phyloP scores from a whole-genome alignment of 306 rosid species.

The Trifolium repens region DNA sequence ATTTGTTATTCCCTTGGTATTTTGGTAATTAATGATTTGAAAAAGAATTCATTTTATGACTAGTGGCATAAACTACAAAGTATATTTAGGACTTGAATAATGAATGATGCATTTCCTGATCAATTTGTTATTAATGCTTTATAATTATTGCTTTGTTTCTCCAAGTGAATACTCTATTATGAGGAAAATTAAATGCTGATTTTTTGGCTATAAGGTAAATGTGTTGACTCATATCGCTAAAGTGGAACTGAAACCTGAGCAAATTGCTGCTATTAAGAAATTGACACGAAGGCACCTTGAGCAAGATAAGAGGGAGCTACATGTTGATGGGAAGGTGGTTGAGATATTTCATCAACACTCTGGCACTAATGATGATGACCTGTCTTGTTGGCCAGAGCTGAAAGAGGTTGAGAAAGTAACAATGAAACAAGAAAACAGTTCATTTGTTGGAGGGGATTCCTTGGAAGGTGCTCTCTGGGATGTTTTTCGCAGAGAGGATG shows the following conservation, averaged over 20 bases:
- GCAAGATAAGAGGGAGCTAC: slow-evolving; percentile 67
- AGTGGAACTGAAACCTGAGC: slow-evolving; percentile 28
- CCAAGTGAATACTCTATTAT: not conserved
- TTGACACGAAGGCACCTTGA: slow-evolving; percentile 51
- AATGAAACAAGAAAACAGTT: not conserved
- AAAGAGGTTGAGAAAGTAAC: slow-evolving; percentile 8
- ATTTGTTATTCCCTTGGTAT: not conserved
- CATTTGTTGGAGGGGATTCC: slow-evolving; percentile 37
- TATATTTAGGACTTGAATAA: slow-evolving; percentile 8
- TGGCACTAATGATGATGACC: slow-evolving; percentile 12
- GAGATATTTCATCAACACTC: slow-evolving; percentile 15
- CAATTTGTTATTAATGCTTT: not conserved
- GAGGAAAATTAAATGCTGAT: not conserved
- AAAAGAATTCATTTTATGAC: not conserved
- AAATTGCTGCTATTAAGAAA: slow-evolving; percentile 35
- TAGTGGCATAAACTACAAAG: not conserved
- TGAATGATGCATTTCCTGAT: not conserved
- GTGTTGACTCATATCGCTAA: slow-evolving; percentile 71
- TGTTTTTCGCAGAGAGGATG: slow-evolving; percentile 89
- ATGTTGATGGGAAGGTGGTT: slow-evolving; percentile 36
- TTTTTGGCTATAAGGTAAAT: slow-evolving; percentile 61
- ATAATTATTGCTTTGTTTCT: not conserved
- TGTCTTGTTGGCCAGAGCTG: slow-evolving; percentile 17
- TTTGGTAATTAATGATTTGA: slow-evolving; percentile 12
- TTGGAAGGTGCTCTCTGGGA: slow-evolving; percentile 89